phyloP scores from a whole-genome alignment of 73 alveolate genomes.

The Uronychia binucleata region DNA sequence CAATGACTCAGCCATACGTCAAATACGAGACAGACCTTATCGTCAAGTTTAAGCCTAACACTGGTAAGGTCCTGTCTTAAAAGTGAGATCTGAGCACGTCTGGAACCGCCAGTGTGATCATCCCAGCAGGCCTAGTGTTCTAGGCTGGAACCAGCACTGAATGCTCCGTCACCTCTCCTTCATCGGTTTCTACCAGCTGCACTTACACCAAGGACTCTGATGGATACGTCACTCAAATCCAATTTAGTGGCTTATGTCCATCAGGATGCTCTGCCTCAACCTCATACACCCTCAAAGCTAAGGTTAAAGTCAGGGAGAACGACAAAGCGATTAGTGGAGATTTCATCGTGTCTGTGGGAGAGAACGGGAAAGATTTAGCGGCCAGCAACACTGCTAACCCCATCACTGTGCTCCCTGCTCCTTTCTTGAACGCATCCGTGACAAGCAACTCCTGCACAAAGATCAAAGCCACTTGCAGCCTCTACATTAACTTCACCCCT shows the following conservation, averaged over 20 bases:
- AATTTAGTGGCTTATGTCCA: neutral
- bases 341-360: constrained; percentile 19
- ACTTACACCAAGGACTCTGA: constrained; percentile 9
- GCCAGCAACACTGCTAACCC: constrained; percentile 30
- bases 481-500: constrained; percentile 31
- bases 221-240: neutral
- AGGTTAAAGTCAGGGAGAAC: constrained; percentile 47
- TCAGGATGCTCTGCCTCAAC: neutral
- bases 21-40: constrained; percentile 7
- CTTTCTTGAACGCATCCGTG: constrained; percentile 18
- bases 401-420: constrained; percentile 28
- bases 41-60: constrained; percentile 29
- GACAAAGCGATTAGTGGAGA: constrained; percentile 28
- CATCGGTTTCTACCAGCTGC: constrained; percentile 21
- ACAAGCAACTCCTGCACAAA: constrained; percentile 19
- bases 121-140: constrained; percentile 47
- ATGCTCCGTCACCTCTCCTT: constrained; percentile 25
- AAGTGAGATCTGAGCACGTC: constrained; percentile 19
- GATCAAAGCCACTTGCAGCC: constrained; percentile 15
- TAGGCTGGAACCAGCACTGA: constrained; percentile 1
- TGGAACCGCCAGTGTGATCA: constrained; percentile 10
- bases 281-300: neutral
- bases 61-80: neutral
- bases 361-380: constrained; percentile 48
- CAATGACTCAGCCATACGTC: constrained; percentile 24